Evolutionary conservation across 306 rosid genomes (phyloP).

Genomic region (Crotalaria pallida): DNA sequence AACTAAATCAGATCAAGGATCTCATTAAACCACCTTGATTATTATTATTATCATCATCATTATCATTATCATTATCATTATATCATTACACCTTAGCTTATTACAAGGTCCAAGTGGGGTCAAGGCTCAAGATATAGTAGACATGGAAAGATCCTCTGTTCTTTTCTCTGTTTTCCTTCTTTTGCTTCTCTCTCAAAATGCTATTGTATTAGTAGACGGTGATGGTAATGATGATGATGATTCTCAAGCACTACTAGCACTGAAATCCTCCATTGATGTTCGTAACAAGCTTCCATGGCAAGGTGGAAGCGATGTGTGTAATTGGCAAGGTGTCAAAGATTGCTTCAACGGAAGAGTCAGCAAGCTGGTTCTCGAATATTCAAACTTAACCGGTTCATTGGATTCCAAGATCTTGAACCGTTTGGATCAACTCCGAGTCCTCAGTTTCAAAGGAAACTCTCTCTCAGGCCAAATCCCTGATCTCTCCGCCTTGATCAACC

Average conservation of each 20-base stretch:
- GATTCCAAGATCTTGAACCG: constrained; percentile 51
- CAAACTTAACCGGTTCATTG: constrained; percentile 58
- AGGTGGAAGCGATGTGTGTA: constrained; percentile 44
- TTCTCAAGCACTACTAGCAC: constrained; percentile 44
- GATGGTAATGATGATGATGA: no score
- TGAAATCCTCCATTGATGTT: constrained; percentile 62
- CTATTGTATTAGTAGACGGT: no score
- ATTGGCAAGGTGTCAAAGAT: constrained; percentile 71
- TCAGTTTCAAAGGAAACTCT: constrained; percentile 78
- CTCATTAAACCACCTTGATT: background rate
- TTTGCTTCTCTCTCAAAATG: background rate
- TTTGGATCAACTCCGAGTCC: constrained; percentile 85
- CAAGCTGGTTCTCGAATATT: constrained; percentile 68
- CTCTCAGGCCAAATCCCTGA: constrained; percentile 73
- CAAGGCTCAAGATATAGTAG: background rate
- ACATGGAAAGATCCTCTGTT: constrained; percentile 17
- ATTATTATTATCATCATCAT: no score
- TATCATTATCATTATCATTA: no score
- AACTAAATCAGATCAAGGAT: constrained; percentile 10
- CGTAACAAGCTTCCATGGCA: constrained; percentile 60
- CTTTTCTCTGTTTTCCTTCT: background rate
- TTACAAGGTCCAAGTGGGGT: no score
- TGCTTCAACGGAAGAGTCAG: constrained; percentile 72
- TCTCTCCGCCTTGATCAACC: constrained; percentile 58
- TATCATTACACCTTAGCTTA: no score